Base-by-base conservation (phyloP, 179 eudicot genomes). In the Dionaea muscipula region DNA sequence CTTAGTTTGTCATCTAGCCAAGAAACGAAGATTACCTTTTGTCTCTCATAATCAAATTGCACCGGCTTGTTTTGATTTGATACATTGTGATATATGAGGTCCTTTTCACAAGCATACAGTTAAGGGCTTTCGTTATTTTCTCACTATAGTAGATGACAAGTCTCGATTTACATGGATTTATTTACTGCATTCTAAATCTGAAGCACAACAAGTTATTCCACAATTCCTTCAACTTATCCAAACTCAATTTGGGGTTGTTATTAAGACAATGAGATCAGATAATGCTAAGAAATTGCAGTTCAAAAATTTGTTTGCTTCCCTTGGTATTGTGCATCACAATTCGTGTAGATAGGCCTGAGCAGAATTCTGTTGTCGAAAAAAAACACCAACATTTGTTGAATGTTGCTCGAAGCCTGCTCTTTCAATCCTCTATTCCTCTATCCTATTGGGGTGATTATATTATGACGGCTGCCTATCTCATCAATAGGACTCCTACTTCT, bases 111-210 rank as follows among this genome's bases (percentile, higher is more conserved):
- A 23, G 14, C 28, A 8, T 11, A 23, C n/a, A 26, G 12, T 48
- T 15, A 48, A 39, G 24, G 43, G 0, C 56, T 28, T 31, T 4
- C 2, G 56, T 10, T 53, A 16, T 35, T 31, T 53, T 17, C 16
- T 45, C 3, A 45, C 61, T 28, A 26, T 57, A 7, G 61, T 57
- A 0, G 61, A 57, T 46, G 61, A 57, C 18, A 44, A 12, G 27
- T 25, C 52, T 12, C n/a, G 52, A 19, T 2, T 37, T 4, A 57
- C 52, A 15, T 57, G 61, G 61, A 20, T n/a, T 17, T 28, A 48
- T 24, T 16, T 43, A 0, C 24, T 41, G 39, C 17, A 5, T 2
- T 9, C 23, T 1, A 43, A 56, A 28, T 7, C n/a, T 6, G 14
- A 25, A 10, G 60, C 50, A 2, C 24, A 24, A 15, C 3, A 10